phyloP scores from a whole-genome alignment of 2,329 filamentous ascomycete genomes.

The Alternaria infectoria region DNA sequence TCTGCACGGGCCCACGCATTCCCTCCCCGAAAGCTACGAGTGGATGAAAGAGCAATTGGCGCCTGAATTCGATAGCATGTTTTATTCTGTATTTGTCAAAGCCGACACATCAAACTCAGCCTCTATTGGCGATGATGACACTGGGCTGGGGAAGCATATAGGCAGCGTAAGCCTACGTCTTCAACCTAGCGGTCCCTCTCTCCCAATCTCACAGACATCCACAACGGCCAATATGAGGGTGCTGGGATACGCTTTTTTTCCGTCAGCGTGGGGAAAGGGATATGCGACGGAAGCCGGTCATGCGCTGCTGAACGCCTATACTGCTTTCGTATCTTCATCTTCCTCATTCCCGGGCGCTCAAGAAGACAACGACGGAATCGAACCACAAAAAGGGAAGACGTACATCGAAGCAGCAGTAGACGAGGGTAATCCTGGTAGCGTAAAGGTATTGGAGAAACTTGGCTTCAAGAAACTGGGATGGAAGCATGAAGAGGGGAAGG shows the following conservation, averaged over 20 bases:
- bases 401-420: conserved; percentile 36
- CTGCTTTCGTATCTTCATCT: not conserved
- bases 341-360: not conserved
- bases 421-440: conserved; percentile 27
- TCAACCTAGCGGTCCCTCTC: conserved; percentile 6
- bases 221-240: conserved; percentile 14
- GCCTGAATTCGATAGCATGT: conserved; percentile 13
- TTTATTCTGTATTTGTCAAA: conserved; percentile 23
- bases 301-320: conserved; percentile 26
- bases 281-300: conserved; percentile 36
- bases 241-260: conserved; percentile 34
- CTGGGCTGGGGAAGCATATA: conserved; percentile 10
- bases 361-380: not conserved
- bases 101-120: not conserved
- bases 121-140: not conserved
- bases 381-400: conserved; percentile 5
- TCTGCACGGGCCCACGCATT: conserved; percentile 26
- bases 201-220: not conserved
- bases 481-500: conserved; percentile 23
- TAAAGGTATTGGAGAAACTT: conserved; percentile 30
- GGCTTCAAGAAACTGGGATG: conserved; percentile 33
- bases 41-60: conserved; percentile 25
- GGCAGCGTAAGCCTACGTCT: conserved; percentile 22
- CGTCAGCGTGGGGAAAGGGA: conserved; percentile 27
- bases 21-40: conserved; percentile 22